Evolutionary conservation across 495 filamentous ascomycete genomes (phyloP), one percentile per base, ranked within the genome.

Genomic region (Aspergillus kassunensis): DNA sequence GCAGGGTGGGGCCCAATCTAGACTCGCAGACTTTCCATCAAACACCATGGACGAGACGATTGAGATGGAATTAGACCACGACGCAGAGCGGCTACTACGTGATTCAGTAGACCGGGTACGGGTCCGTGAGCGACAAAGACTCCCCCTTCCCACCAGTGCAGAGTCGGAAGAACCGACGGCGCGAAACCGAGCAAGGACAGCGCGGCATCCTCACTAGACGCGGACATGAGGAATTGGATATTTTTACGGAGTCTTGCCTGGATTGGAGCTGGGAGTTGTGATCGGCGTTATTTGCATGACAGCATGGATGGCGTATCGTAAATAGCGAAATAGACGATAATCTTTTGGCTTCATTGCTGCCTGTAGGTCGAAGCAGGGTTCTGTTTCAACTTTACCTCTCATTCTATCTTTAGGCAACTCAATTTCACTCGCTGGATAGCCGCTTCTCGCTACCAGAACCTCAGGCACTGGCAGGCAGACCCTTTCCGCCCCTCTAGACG

Each of bases 21-120:
- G 58, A 6, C 54, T 58, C 2, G 48, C 49, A 0, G 58, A 33
- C 0, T 20, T 15, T 7, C 9, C 25, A 29, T 19, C 40, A 2
- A 56, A 55, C 3, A 50, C 55, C 0, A 55, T 66, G 13, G 67
- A 71, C 15, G 68, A 68, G n/a, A 60, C 61, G n/a, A 61, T 72
- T 6, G 73, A 73, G 36, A 71, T 70, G 66, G 71, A 71, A 33
- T 55, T 76, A 0, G 73, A 76, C 39, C 59, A 66, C 1, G 67
- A 74, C 45, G 73, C 73, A 7, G 66, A 75, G 21, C 64, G 61
- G 12, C 51, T 76, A 0, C 48, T 76, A 0, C 61, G 63, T 4
- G 62, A 68, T 11, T 69, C 72, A 0, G 53, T 76, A 29, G 59
- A 59, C 21, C 70, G 62, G 9, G 67, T 73, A 10, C 67, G 63